phyloP scores from a whole-genome alignment of 768 basidiomycete genomes.

The Lentinula boryana region DNA sequence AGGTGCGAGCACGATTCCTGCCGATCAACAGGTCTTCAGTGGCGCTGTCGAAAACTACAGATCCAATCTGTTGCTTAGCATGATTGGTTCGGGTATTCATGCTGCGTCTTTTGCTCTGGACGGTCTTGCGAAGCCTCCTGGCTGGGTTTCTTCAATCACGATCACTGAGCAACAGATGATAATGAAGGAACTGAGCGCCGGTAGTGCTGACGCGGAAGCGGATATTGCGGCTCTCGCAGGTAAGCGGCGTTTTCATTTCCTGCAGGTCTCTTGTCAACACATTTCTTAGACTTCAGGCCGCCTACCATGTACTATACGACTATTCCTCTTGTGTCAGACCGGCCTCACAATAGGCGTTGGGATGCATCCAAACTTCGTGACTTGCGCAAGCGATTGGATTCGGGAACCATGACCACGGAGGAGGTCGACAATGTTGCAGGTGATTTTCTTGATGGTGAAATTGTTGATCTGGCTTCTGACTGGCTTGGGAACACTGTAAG shows the following conservation, averaged over 20 bases:
- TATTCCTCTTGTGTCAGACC: constrained; percentile 85
- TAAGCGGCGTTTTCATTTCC: constrained; percentile 30
- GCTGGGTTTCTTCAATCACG: constrained; percentile 71
- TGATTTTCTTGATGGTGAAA: constrained; percentile 91
- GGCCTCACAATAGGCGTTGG: constrained; percentile 82
- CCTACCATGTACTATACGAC: constrained; percentile 96
- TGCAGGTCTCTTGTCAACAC: constrained; percentile 7
- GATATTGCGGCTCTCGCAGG: constrained; percentile 86
- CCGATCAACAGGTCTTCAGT: constrained; percentile 89
- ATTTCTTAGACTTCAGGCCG: constrained; percentile 75
- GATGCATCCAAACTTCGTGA: constrained; percentile 93
- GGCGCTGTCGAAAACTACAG: constrained; percentile 94
- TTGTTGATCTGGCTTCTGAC: constrained; percentile 92
- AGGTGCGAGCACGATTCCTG: constrained; percentile 87
- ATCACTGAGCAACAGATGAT: constrained; percentile 97
- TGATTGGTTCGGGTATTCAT: constrained; percentile 76
- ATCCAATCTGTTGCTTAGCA: constrained; percentile 83
- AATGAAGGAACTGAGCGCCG: constrained; percentile 84
- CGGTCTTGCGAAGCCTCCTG: constrained; percentile 52
- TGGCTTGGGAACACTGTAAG: constrained; percentile 96
- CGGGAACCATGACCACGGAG: constrained; percentile 73
- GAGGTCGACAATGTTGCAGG: constrained; percentile 88
- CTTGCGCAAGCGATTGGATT: constrained; percentile 88
- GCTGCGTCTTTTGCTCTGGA: constrained; percentile 49
- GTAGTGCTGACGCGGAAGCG: constrained; percentile 70